These are phyloP conservation scores for Phytophthora hibernalis DNA, from an alignment of 352 stramenopile genomes.

Conservation along the genomic window DNA sequence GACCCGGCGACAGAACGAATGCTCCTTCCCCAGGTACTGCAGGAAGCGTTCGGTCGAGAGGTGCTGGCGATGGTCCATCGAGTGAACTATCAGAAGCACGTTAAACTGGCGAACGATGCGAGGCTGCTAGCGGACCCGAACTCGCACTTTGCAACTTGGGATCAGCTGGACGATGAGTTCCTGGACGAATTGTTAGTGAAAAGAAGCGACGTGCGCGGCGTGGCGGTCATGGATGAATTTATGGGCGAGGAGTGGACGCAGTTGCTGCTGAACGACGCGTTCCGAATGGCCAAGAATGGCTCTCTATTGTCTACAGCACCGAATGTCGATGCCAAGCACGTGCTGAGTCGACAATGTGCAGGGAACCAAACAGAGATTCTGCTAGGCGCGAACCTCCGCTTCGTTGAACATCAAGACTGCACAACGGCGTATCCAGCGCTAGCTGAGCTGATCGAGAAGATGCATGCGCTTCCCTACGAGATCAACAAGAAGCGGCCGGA, in stretches of 20 bases:
- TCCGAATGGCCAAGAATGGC: slow-evolving; percentile 63
- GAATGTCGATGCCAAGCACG: slow-evolving; percentile 31
- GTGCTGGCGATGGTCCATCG: slow-evolving; percentile 86
- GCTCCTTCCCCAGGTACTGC: slow-evolving; percentile 79
- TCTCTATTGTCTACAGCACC: slow-evolving; percentile 49
- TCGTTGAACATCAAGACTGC: slow-evolving; percentile 69
- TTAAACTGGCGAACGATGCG: slow-evolving; percentile 71
- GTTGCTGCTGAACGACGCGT: slow-evolving; percentile 70
- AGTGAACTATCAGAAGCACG: slow-evolving; percentile 85
- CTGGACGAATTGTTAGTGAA: slow-evolving; percentile 44
- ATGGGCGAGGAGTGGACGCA: slow-evolving; percentile 83
- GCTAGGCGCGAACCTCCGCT: slow-evolving; percentile 53
- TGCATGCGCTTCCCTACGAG: slow-evolving; percentile 82
- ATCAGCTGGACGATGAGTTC: slow-evolving; percentile 64
- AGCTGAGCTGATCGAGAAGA: slow-evolving; percentile 73
- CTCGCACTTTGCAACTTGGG: slow-evolving; percentile 65
- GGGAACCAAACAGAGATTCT: slow-evolving; percentile 8
- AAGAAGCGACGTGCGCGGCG: slow-evolving; percentile 30
- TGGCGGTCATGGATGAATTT: slow-evolving; percentile 73
- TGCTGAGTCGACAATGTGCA: slow-evolving; percentile 20
- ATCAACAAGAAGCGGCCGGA: slow-evolving; percentile 76
- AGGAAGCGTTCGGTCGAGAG: slow-evolving; percentile 87
- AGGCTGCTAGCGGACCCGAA: slow-evolving; percentile 65
- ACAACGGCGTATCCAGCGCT: slow-evolving; percentile 68
- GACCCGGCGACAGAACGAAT: slow-evolving; percentile 68